Evolutionary conservation across 2,329 filamentous ascomycete species (phyloP), one percentile per base, ranked within the genome.

Genomic region (Orbilia blumenaviensis): DNA sequence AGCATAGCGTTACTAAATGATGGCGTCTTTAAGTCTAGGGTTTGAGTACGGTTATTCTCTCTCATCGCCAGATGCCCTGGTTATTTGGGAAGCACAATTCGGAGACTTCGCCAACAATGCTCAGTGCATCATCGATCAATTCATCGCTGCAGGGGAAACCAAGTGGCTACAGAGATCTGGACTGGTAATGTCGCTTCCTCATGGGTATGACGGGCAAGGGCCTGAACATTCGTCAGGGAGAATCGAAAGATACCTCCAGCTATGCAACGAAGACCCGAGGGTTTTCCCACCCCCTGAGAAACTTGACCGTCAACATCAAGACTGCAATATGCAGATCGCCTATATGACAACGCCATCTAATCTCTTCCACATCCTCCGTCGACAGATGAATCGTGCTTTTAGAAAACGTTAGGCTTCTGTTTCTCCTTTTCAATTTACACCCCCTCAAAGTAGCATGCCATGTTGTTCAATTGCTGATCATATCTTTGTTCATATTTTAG

Each of bases 51-150:
- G 95, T 77, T 99, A 99, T 87, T 99, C 95, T 2, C 86, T 99
- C 77, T 96, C 94, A 27, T 98, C 95, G 29, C 95, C 95, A 71
- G 96, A 97, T 82, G 94, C 95, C 38, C 89, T 99, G 25, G 94
- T 99, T 80, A 96, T 99, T 90, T 99, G 95, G 95, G 95, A 99
- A 86, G 95, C 95, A 38, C 95, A 99, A 84, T 99, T 99, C 82
- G 95, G 95, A 87, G 95, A 99, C 85, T 99, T 99, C 81, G 95
- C 95, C 87, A 99, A 99, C 88, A 99, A 97, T 82, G 94, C 95
- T 46, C 95, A 99, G 85, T 96, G 93, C 83, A 96, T 99, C 84
- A 96, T 99, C 82, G 95, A 99, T 84, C 95, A 99, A 85, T 99
- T 99, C 85, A 91, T 99, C 81, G 94, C 95, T 60, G 97, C 95